Conservation (phyloP, 2,329 filamentous ascomycete species). For the Dothidotthia symphoricarpi region DNA sequence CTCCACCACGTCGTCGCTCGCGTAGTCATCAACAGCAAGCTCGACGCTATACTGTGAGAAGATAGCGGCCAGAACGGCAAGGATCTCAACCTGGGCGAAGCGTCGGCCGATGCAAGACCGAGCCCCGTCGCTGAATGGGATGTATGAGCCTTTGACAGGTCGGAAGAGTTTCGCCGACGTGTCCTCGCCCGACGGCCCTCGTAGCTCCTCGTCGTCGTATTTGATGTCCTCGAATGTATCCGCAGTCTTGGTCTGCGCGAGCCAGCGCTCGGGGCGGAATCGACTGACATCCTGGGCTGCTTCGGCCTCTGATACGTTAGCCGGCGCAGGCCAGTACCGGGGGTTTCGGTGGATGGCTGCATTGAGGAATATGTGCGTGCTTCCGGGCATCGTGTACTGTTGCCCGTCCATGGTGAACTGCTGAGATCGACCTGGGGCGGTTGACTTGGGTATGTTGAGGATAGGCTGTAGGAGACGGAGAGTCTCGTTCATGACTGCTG, state of each 20-base stretch:
- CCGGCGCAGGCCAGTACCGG: slow-evolving; percentile 63
- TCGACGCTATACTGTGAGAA: slow-evolving; percentile 64
- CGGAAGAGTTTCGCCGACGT: slow-evolving; percentile 60
- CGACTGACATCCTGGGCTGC: slow-evolving; percentile 57
- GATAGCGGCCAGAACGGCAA: slow-evolving; percentile 53
- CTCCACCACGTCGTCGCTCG: slow-evolving; percentile 44
- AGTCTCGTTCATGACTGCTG: slow-evolving; percentile 75
- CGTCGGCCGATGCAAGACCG: slow-evolving; percentile 56
- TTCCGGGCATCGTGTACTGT: slow-evolving; percentile 58
- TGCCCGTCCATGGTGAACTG: slow-evolving; percentile 59
- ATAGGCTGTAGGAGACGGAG: slow-evolving; percentile 72
- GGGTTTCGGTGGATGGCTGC: slow-evolving; percentile 64
- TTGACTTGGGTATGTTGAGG: slow-evolving; percentile 68
- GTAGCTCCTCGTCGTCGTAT: slow-evolving; percentile 55
- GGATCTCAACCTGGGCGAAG: slow-evolving; percentile 58
- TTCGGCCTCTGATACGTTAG: slow-evolving; percentile 32
- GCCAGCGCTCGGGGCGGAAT: slow-evolving; percentile 73
- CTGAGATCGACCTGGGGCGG: slow-evolving; percentile 50
- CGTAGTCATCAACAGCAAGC: slow-evolving; percentile 58
- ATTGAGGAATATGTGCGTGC: slow-evolving; percentile 56
- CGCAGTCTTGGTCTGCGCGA: slow-evolving; percentile 39
- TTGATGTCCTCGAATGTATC: slow-evolving; percentile 39
- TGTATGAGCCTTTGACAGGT: slow-evolving; percentile 51
- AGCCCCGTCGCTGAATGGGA: slow-evolving; percentile 58
- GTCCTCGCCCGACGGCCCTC: slow-evolving; percentile 60